phyloP scores from a whole-genome alignment of 192 early-diverging fungal genomes.

The Helicostylum pulchrum region DNA sequence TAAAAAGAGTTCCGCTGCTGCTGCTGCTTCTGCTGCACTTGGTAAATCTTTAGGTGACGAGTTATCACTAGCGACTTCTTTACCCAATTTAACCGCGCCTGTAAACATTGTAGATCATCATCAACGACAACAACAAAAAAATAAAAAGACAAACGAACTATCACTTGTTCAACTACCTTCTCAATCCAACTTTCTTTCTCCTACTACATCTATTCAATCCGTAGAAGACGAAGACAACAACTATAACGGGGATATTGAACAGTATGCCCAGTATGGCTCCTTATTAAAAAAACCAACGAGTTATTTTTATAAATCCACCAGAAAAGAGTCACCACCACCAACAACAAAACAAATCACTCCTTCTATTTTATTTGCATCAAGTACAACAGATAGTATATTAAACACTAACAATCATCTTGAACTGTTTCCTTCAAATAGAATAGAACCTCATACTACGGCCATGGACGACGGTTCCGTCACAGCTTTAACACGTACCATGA shows the following conservation, averaged over 20 bases:
- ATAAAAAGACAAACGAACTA: not conserved
- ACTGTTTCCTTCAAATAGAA: no score
- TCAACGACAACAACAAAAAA: not conserved
- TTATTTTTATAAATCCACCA: not conserved
- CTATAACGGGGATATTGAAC: no score
- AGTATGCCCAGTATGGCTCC: not conserved
- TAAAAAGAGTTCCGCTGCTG: not conserved
- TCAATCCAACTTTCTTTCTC: not conserved
- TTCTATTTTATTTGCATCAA: no score
- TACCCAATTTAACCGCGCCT: not conserved
- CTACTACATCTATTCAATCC: no score
- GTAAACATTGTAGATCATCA: not conserved
- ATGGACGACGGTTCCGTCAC: slow-evolving; percentile 39
- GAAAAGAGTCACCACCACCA: not conserved
- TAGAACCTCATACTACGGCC: not conserved
- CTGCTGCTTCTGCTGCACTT: not conserved
- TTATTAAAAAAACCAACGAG: slow-evolving; percentile 5
- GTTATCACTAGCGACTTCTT: not conserved
- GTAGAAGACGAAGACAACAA: no score
- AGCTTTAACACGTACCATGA: slow-evolving; percentile 74
- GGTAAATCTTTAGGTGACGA: slow-evolving; percentile 6
- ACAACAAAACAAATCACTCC: no score
- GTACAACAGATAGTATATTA: no score
- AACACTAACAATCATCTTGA: no score
- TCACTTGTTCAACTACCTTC: not conserved